Conservation (phyloP, 2,329 filamentous ascomycete genomes). For the Aspergillus fijiensis region DNA sequence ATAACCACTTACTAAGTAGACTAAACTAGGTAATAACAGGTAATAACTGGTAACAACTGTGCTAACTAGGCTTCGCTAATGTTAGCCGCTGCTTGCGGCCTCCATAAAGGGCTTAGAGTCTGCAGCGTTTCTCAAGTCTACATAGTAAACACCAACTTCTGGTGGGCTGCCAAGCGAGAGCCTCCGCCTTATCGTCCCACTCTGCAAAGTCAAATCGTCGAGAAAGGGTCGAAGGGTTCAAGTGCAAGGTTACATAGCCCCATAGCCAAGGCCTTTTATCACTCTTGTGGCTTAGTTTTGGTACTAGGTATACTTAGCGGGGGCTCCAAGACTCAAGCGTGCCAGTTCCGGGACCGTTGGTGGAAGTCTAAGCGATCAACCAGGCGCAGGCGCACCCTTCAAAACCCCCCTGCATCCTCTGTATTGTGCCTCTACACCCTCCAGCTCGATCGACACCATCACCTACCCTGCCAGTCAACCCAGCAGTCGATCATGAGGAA, state of each 20-base stretch:
- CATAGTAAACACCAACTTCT: neutral
- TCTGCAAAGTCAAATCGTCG: neutral
- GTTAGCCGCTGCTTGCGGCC: neutral
- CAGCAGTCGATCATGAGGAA: constrained; percentile 7
- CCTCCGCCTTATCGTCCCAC: neutral
- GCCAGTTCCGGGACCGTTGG: neutral
- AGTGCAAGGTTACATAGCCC: neutral
- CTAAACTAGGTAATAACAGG: no score
- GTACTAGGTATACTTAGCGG: neutral
- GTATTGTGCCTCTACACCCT: neutral
- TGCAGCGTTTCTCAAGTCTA: neutral
- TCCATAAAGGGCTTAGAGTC: neutral
- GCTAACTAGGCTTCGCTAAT: neutral
- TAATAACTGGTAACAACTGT: no score
- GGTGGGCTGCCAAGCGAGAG: neutral
- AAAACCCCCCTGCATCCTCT: neutral
- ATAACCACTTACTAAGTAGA: neutral
- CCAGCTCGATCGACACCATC: neutral
- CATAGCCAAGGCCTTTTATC: neutral
- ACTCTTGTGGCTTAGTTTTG: neutral
- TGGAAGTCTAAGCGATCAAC: neutral
- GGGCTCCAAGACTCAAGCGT: neutral
- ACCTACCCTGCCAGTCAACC: neutral
- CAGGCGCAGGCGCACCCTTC: neutral
- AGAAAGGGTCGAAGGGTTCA: neutral